Evolutionary conservation across 2,329 filamentous ascomycete species (phyloP).

Genomic region (Ophiocordyceps camponoti-saundersi): DNA sequence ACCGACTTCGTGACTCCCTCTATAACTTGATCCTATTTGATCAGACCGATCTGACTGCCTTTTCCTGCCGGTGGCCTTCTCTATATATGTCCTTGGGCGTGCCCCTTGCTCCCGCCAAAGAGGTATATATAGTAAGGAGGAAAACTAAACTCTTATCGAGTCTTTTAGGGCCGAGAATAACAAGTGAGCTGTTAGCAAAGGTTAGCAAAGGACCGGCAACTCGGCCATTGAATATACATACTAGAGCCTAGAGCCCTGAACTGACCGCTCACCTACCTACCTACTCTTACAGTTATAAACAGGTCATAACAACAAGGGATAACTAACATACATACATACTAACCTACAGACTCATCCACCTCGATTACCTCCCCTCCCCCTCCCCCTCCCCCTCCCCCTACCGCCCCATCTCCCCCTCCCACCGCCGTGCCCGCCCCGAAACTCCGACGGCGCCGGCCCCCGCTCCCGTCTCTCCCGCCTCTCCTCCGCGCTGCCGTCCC

Average conservation of each 20-base stretch:
- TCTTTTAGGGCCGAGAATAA: background rate
- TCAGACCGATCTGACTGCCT: too few relatives aligned
- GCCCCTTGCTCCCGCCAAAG: too few relatives aligned
- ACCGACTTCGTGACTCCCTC: too few relatives aligned
- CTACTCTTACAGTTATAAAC: too few relatives aligned
- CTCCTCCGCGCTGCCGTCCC: constrained; percentile 56
- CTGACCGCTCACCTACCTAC: too few relatives aligned
- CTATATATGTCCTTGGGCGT: too few relatives aligned
- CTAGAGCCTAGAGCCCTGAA: background rate
- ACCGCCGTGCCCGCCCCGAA: constrained; percentile 14
- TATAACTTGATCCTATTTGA: too few relatives aligned
- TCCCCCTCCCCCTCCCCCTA: constrained; percentile 18
- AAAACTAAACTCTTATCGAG: background rate
- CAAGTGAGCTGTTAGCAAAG: background rate
- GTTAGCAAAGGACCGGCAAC: background rate
- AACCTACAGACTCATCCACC: constrained; percentile 3
- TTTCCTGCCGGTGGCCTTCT: too few relatives aligned
- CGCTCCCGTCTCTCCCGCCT: constrained; percentile 36
- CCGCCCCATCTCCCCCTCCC: constrained; percentile 19
- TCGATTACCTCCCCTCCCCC: constrained; percentile 13
- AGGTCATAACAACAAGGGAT: too few relatives aligned
- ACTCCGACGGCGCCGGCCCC: constrained; percentile 33
- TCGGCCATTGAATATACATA: background rate
- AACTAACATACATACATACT: too few relatives aligned
- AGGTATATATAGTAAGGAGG: too few relatives aligned